Conservation (phyloP, 192 early-diverging fungal species). For the Thamnidium elegans region DNA sequence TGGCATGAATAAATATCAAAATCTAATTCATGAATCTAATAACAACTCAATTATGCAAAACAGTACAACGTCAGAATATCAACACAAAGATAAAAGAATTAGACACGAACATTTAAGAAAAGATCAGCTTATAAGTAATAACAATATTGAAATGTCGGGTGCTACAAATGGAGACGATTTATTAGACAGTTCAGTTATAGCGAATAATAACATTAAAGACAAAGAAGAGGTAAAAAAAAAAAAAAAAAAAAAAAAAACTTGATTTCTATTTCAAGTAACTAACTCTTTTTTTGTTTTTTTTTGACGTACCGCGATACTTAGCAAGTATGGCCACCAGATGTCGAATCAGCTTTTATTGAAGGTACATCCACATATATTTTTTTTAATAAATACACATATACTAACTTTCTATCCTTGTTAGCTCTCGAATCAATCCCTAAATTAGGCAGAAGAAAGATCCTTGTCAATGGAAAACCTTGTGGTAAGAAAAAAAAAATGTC, state of each 20-base stretch:
- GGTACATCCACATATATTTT: conserved; percentile 29
- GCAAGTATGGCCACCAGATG: conserved; percentile 61
- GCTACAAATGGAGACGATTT: not conserved
- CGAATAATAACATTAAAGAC: conserved; percentile 21
- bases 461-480: conserved; percentile 51
- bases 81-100: not conserved
- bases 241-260: not conserved
- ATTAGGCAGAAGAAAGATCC: conserved; percentile 48
- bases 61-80: not conserved
- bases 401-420: conserved; percentile 10
- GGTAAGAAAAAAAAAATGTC: conserved; percentile 23
- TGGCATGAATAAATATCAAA: not conserved
- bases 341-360: conserved; percentile 58
- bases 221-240: conserved; percentile 26
- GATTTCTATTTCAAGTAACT: not conserved
- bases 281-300: not conserved
- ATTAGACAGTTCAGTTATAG: not conserved
- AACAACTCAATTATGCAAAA: conserved; percentile 7
- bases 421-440: conserved; percentile 53
- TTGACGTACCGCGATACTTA: not conserved
- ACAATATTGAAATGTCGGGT: conserved; percentile 3
- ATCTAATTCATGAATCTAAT: not conserved
- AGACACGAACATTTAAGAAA: not conserved
- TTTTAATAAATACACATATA: not conserved
- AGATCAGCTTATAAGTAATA: no score